Base-by-base conservation (phyloP, 2,329 filamentous ascomycete genomes). In the Orbilia quercus region DNA sequence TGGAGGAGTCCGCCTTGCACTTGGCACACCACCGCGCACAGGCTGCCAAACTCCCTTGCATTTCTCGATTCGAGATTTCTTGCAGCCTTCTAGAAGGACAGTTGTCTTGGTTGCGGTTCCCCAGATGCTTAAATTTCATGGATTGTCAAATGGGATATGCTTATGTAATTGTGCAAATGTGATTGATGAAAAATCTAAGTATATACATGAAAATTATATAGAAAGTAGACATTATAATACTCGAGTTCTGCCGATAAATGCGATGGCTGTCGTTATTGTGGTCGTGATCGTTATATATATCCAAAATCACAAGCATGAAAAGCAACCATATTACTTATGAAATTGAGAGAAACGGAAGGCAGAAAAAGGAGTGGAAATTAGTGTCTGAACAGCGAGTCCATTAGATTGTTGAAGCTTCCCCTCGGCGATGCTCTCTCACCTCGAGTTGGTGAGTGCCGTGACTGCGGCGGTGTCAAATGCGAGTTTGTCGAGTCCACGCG, bases 331-430 rank as follows among this genome's bases (percentile, higher is more conserved):
- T 36, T n/a, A 31, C 28, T 4, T 9, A 9, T 31, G 28, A 9
- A 9, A 5, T 31, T 31, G 9, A 31, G 9, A 9, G 20, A 9
- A 53, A 3, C 2, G 11, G 4, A 36, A 36, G 20, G 36, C 34
- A 9, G 20, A 1, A 16, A 45, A 45, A 28, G n/a, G n/a, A n/a
- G n/a, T n/a, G n/a, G n/a, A 20, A 25, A 2, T 25, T 28, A 51
- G 16, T 71, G 58, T 22, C 51, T 60, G 23, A 71, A 28, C 3
- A 71, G 18, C 11, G 66, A 64, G 34, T 72, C 67, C 20, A 72
- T 50, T 31, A 72, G 18, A n/a, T 48, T 59, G 60, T 59, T 60
- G 18, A 72, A 55, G 25, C 67, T 72, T 14, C 67, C 59, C 47
- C 48, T 65, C 25, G 67, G 67, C 4, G 67, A 72, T 5, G 51